Percentiles rank a stretch among this genome's conserved stretches.
Conservation (phyloP, 768 basidiomycete genomes). For the Leccinum disarticulatum region DNA sequence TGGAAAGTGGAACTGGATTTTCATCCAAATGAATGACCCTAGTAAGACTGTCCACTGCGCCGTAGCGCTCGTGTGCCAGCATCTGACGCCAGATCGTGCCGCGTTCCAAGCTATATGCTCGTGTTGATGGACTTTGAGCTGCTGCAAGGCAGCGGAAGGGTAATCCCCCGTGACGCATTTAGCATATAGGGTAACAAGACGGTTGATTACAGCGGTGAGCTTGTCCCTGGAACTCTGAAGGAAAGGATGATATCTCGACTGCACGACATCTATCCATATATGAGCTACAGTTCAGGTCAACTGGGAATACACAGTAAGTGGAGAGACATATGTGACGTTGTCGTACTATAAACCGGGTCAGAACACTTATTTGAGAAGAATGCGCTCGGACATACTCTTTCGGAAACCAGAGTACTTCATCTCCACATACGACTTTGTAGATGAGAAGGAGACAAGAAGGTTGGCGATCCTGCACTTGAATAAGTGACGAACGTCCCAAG, state of each 20-base stretch:
- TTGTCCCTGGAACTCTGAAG: conserved; percentile 57
- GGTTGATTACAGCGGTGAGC: conserved; percentile 55
- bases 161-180: conserved; percentile 84
- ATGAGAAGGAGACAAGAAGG: conserved; percentile 68
- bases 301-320: background rate
- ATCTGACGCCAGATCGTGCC: conserved; percentile 95
- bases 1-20: too few species aligned
- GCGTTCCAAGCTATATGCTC: conserved; percentile 93
- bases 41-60: conserved; percentile 30
- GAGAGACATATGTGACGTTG: conserved; percentile 66
- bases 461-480: conserved; percentile 89
- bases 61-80: conserved; percentile 80
- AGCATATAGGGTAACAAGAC: conserved; percentile 73
- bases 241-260: conserved; percentile 53
- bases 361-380: background rate
- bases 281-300: conserved; percentile 46
- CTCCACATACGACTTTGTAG: conserved; percentile 84
- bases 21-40: too few species aligned
- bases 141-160: conserved; percentile 65
- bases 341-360: conserved; percentile 66
- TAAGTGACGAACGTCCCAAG: conserved; percentile 55
- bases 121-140: conserved; percentile 82
- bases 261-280: background rate
- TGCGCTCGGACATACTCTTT: conserved; percentile 61
- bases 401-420: conserved; percentile 91